Evolutionary conservation across 2,329 filamentous ascomycete species (phyloP), one percentile per base, ranked within the genome.

Genomic region (Fusarium poae): DNA sequence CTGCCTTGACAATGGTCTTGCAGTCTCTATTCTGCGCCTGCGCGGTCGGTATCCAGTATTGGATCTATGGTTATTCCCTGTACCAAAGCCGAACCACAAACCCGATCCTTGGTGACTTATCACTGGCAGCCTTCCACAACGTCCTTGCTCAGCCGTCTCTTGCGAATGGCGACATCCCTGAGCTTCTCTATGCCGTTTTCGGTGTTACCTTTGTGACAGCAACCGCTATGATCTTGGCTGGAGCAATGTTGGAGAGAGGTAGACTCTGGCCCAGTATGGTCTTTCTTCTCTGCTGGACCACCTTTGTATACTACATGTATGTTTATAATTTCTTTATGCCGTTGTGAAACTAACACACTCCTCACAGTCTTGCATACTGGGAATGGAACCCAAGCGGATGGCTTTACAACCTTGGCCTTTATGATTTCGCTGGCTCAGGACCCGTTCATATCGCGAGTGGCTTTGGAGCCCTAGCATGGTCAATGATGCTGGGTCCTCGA

Each of bases 341-440:
- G 9, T 13, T 25, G 5, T 15, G 9, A 12, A 13, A 16, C 27
- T 57, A 6, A 60, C 16, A 5, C 12, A 0, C 0, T 3, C 1
- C 3, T 2, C 12, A 12, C 3, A 74, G 72, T 4, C 84, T 90
- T 35, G 88, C 88, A 0, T 88, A 85, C 78, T 90, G 88, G 88
- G 89, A 87, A 6, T 91, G 89, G 89, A 91, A 91, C 71, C 73
- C 83, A n/a, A 86, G 84, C 53, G 88, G 89, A 13, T 91, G 89
- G 88, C 79, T 91, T 1, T 89, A 81, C 76, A 86, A 89, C 23
- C 82, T 90, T 3, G 84, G 85, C 1, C 82, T 85, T 1, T 82
- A 87, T 63, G 88, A 90, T 73, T 89, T 88, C 56, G 87, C 87
- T 16, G 87, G 88, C 53, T 86, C 85, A 15, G 88, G 89, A 2